Evolutionary conservation across 176 grass and related monocot genomes (phyloP).

Genomic region (Themeda triandra): DNA sequence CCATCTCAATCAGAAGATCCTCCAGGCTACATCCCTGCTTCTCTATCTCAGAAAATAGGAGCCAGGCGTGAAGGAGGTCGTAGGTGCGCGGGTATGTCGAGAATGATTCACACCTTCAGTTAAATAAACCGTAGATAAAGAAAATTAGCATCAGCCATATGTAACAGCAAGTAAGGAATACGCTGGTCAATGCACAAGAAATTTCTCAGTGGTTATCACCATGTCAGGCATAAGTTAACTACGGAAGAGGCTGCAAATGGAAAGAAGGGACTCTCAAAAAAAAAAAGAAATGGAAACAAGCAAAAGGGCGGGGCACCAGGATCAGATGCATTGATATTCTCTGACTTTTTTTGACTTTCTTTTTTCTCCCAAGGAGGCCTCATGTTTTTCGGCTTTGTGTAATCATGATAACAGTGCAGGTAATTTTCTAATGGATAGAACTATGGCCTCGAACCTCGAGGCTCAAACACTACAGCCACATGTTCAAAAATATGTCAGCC

Average conservation of each 20-base stretch:
- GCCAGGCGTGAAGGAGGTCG: conserved; percentile 66
- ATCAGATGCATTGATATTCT: background rate
- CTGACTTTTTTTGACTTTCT: too few relatives aligned
- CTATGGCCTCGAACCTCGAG: too few relatives aligned
- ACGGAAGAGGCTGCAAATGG: background rate
- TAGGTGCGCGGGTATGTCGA: conserved; percentile 76
- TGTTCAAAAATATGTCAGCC: background rate
- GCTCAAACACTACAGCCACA: background rate
- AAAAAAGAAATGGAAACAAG: background rate
- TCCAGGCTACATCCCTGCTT: conserved; percentile 63
- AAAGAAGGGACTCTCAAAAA: background rate
- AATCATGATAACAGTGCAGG: background rate
- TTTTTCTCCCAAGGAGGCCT: background rate
- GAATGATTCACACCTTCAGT: conserved; percentile 70
- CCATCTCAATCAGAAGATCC: conserved; percentile 85
- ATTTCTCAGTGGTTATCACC: background rate
- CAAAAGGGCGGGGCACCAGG: background rate
- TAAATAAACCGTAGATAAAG: background rate
- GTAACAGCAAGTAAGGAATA: background rate
- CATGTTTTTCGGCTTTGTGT: background rate
- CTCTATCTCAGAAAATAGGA: conserved; percentile 55
- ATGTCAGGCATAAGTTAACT: background rate
- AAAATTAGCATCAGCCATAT: background rate
- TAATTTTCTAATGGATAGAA: background rate
- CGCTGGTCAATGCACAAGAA: background rate